Percentiles rank a stretch among this genome's conserved stretches.
Conservation (phyloP, 2,329 filamentous ascomycete species). For the Ascochyta lentis region DNA sequence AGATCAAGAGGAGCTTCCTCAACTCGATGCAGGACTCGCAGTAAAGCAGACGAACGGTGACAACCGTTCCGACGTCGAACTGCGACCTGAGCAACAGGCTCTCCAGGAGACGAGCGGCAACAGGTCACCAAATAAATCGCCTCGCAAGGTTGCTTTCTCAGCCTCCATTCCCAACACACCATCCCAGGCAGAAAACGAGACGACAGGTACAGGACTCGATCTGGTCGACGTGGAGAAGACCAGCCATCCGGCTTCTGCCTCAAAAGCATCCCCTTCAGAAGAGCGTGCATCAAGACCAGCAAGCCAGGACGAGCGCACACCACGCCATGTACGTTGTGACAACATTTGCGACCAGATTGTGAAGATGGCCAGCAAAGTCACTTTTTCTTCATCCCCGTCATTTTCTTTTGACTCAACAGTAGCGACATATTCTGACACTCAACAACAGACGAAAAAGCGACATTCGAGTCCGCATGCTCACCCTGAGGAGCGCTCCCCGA, state of each 20-base stretch:
- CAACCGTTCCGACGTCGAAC: conserved; percentile 45
- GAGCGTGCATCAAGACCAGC: conserved; percentile 29
- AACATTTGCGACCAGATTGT: conserved; percentile 30
- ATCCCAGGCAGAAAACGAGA: conserved; percentile 41
- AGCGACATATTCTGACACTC: conserved; percentile 36
- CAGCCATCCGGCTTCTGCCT: conserved; percentile 24
- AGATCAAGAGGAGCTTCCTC: conserved; percentile 27
- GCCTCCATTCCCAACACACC: conserved; percentile 45
- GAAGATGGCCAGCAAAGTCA: conserved; percentile 38
- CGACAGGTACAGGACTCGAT: conserved; percentile 38
- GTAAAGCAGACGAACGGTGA: conserved; percentile 29
- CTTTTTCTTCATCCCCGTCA: conserved; percentile 31
- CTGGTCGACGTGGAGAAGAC: conserved; percentile 29
- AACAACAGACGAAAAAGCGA: conserved; percentile 46
- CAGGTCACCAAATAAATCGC: conserved; percentile 44
- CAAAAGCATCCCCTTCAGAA: conserved; percentile 23
- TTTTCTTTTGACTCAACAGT: conserved; percentile 11
- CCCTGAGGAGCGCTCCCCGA: conserved; percentile 48
- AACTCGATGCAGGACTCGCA: conserved; percentile 30
- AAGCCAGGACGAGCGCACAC: conserved; percentile 38
- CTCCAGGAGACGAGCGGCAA: conserved; percentile 48
- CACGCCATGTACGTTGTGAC: conserved; percentile 49
- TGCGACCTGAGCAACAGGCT: conserved; percentile 38
- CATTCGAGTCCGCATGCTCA: conserved; percentile 48
- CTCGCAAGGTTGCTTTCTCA: conserved; percentile 50